Evolutionary conservation across 2,329 filamentous ascomycete species (phyloP).

Genomic region (Bisporella sp.): DNA sequence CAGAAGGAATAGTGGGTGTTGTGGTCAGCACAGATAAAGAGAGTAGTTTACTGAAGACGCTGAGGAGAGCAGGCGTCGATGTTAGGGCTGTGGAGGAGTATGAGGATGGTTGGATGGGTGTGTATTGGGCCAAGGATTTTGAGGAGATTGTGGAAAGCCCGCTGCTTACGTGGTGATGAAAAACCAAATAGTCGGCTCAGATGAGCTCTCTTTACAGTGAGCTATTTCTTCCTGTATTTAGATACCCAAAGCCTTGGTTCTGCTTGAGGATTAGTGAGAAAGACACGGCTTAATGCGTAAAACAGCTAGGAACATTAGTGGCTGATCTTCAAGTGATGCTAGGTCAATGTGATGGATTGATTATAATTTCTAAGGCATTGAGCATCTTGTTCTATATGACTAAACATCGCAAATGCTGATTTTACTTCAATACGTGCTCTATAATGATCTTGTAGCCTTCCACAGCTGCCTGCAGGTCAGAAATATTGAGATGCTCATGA

Average conservation of each 20-base stretch:
- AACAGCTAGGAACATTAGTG: too few relatives aligned
- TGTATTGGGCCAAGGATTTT: slow-evolving; percentile 21
- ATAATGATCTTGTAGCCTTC: slow-evolving; percentile 71
- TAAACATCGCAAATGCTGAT: not conserved
- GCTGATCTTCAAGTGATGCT: not conserved
- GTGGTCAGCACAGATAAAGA: slow-evolving; percentile 12
- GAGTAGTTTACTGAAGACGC: slow-evolving; percentile 11
- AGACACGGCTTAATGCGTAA: too few relatives aligned
- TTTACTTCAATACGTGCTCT: slow-evolving; percentile 28
- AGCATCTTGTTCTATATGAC: too few relatives aligned
- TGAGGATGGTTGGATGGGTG: not conserved
- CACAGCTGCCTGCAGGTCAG: slow-evolving; percentile 71
- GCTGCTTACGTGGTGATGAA: slow-evolving; percentile 1
- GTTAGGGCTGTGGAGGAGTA: slow-evolving; percentile 2
- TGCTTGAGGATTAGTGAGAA: too few relatives aligned
- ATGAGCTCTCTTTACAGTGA: too few relatives aligned
- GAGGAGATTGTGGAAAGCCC: slow-evolving; percentile 15
- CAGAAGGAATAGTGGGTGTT: slow-evolving; percentile 16
- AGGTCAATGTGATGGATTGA: not conserved
- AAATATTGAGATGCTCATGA: slow-evolving; percentile 70
- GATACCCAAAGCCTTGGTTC: too few relatives aligned
- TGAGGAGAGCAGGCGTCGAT: slow-evolving; percentile 13
- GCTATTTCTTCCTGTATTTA: too few relatives aligned
- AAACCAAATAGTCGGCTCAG: too few relatives aligned
- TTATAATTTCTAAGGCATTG: not conserved